Conservation (phyloP, 371 early-diverging fungal species). For the Mortierella sp. region DNA sequence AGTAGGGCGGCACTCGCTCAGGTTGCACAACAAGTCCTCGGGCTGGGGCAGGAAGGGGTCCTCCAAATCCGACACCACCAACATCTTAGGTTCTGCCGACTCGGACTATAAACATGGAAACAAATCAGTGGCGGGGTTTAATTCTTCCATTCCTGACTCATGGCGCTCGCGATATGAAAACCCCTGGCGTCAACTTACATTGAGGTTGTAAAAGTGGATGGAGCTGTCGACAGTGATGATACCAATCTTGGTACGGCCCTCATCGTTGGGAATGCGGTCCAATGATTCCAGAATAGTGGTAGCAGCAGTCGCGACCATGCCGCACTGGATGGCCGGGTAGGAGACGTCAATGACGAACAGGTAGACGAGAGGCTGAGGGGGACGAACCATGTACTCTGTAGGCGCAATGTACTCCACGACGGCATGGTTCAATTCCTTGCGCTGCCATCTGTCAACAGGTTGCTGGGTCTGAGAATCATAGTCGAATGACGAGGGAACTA, state of each 20-base stretch:
- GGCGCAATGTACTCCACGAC: conserved; percentile 97
- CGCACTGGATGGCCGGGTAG: conserved; percentile 86
- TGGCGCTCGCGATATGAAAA: background rate
- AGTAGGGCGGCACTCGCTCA: conserved; percentile 79
- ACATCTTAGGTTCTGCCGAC: conserved; percentile 89
- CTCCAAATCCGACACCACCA: conserved; percentile 92
- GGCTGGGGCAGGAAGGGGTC: conserved; percentile 92
- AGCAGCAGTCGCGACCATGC: conserved; percentile 81
- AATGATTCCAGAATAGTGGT: conserved; percentile 86
- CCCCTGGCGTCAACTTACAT: conserved; percentile 46
- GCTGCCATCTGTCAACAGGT: conserved; percentile 87
- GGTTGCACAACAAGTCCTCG: conserved; percentile 87
- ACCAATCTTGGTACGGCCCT: conserved; percentile 89
- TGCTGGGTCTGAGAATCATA: conserved; percentile 87
- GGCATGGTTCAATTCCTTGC: conserved; percentile 89
- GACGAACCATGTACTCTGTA: conserved; percentile 94
- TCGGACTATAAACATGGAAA: conserved; percentile 37
- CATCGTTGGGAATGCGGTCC: conserved; percentile 90
- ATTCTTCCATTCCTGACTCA: background rate
- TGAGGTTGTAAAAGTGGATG: conserved; percentile 93
- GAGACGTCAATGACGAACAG: conserved; percentile 96
- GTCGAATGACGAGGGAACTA: conserved; percentile 90
- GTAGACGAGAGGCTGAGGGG: conserved; percentile 95
- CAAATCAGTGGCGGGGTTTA: background rate
- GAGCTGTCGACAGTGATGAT: conserved; percentile 92